These are phyloP conservation scores for Arthrinium phaeospermum DNA, from an alignment of 2,329 filamentous ascomycete genomes.

Conservation along the genomic window DNA sequence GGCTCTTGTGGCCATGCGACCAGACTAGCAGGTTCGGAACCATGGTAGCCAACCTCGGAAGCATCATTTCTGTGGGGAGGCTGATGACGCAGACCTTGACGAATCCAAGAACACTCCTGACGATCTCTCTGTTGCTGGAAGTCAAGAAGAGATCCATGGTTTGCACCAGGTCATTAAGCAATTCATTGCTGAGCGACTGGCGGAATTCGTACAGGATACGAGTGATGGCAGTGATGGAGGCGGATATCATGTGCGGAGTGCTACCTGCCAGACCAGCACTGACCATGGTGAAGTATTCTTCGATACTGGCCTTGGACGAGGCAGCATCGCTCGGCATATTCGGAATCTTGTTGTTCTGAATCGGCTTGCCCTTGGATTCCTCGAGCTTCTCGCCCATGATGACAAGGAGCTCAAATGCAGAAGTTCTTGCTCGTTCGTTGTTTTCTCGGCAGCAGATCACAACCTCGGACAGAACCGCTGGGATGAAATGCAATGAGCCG, in stretches of 20 bases:
- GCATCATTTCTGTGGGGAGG: constrained; percentile 78
- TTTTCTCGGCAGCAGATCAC: constrained; percentile 97
- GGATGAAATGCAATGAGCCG: constrained; percentile 88
- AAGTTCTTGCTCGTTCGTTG: constrained; percentile 90
- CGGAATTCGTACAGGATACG: constrained; percentile 95
- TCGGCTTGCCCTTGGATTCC: constrained; percentile 68
- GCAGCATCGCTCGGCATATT: constrained; percentile 86
- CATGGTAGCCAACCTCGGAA: constrained; percentile 75
- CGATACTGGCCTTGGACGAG: constrained; percentile 78
- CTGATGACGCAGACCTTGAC: constrained; percentile 95
- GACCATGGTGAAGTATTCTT: constrained; percentile 98
- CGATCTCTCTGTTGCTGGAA: constrained; percentile 95
- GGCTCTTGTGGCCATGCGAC: constrained; percentile 97
- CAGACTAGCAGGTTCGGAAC: constrained; percentile 93
- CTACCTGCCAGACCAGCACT: constrained; percentile 91
- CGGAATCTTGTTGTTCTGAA: constrained; percentile 85
- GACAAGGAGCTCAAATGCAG: constrained; percentile 89
- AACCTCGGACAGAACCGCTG: constrained; percentile 88
- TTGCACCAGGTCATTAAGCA: constrained; percentile 83
- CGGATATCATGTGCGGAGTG: constrained; percentile 96
- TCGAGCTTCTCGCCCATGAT: constrained; percentile 84
- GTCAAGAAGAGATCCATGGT: constrained; percentile 97
- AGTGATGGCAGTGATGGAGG: constrained; percentile 92
- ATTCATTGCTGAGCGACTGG: constrained; percentile 67
- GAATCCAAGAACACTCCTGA: constrained; percentile 92